Evolutionary conservation across 148 eudicot genomes (phyloP).

Genomic region (Rhododendron kiyosumense): DNA sequence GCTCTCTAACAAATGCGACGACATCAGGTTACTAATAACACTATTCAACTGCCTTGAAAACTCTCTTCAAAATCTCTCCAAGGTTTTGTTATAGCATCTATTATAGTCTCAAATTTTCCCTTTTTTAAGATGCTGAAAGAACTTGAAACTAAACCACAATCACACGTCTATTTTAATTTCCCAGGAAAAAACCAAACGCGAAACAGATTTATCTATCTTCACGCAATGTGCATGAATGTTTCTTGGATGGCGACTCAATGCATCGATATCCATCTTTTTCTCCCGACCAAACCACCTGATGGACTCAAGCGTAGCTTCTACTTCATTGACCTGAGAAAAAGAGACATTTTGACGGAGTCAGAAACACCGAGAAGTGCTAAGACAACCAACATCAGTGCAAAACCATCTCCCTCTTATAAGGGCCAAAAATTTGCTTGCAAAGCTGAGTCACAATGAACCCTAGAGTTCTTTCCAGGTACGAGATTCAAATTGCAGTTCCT

Average conservation of each 20-base stretch:
- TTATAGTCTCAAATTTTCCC: too few relatives aligned
- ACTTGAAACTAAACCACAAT: neutral
- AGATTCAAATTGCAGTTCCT: neutral
- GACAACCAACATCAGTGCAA: neutral
- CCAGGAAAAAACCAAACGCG: neutral
- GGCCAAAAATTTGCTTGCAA: neutral
- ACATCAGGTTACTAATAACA: too few relatives aligned
- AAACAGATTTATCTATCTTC: neutral
- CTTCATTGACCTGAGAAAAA: neutral
- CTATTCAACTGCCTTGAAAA: neutral
- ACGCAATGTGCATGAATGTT: too few relatives aligned
- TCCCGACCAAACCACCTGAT: neutral
- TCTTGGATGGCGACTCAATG: neutral
- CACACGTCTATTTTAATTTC: neutral
- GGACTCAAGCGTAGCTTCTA: neutral
- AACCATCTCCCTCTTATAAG: neutral
- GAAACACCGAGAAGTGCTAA: neutral
- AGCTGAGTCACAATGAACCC: neutral
- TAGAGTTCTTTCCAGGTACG: neutral
- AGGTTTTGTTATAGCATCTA: neutral
- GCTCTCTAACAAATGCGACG: too few relatives aligned
- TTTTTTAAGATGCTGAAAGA: neutral
- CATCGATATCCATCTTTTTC: neutral
- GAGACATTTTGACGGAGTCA: neutral
- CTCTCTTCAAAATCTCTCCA: neutral